phyloP scores from a whole-genome alignment of 306 rosid genomes.

The Pyrus betulifolia region DNA sequence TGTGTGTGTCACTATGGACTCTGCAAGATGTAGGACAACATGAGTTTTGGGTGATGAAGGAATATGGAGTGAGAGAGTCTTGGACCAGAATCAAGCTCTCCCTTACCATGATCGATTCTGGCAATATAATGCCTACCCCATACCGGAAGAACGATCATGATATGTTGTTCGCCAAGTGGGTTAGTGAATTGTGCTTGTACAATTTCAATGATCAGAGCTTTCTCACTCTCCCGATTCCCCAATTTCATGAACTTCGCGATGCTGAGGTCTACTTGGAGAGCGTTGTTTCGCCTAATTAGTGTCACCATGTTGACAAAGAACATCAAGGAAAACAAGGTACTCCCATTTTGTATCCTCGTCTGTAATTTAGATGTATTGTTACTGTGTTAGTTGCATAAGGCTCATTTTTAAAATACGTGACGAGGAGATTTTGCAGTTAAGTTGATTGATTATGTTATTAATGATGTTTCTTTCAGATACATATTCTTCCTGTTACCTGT shows the following conservation, averaged over 20 bases:
- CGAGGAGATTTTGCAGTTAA: too few relatives aligned
- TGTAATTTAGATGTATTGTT: neutral
- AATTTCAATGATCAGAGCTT: neutral
- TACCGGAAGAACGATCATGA: neutral
- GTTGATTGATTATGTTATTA: neutral
- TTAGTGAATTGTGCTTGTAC: neutral
- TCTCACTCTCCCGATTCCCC: neutral
- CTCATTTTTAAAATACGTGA: neutral
- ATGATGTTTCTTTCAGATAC: neutral
- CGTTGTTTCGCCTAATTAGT: neutral
- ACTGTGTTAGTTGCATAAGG: neutral
- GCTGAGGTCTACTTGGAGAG: neutral
- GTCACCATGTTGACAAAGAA: neutral
- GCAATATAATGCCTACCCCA: neutral
- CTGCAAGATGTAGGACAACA: neutral
- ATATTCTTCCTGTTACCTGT: neutral
- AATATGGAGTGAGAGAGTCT: neutral
- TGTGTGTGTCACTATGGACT: neutral
- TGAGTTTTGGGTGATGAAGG: constrained; percentile 1
- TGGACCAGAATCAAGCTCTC: neutral
- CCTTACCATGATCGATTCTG: neutral
- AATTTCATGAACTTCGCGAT: neutral
- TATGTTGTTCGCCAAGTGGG: neutral
- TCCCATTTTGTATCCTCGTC: neutral
- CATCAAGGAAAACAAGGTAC: neutral